phyloP scores from a whole-genome alignment of 768 basidiomycete genomes.

The Piloderma croceum region DNA sequence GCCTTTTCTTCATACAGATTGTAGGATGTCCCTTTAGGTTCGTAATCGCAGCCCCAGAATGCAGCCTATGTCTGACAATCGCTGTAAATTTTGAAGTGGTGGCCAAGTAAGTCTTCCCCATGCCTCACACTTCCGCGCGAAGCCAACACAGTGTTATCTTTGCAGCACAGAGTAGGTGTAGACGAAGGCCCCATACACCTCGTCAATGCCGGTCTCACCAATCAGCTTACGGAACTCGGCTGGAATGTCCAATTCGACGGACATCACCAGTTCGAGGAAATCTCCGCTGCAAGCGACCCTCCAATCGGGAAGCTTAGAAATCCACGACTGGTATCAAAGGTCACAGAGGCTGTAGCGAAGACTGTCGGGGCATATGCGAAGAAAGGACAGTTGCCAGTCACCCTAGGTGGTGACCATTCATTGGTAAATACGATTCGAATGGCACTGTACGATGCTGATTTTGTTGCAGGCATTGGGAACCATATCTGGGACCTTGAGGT shows the following conservation, averaged over 20 bases:
- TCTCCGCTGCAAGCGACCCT: constrained; percentile 58
- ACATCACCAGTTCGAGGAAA: constrained; percentile 82
- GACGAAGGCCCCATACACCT: constrained; percentile 87
- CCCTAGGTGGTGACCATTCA: constrained; percentile 95
- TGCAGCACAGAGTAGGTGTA: constrained; percentile 75
- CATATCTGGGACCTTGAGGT: constrained; percentile 83
- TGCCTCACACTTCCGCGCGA: too few species aligned
- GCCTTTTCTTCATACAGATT: too few species aligned
- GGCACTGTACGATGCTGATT: constrained; percentile 2
- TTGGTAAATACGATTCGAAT: too few species aligned
- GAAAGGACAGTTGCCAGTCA: constrained; percentile 80
- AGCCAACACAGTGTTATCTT: too few species aligned
- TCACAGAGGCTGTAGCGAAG: constrained; percentile 72
- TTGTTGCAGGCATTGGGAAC: constrained; percentile 77
- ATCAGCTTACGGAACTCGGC: constrained; percentile 71
- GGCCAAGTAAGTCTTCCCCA: too few species aligned
- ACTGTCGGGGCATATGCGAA: constrained; percentile 70
- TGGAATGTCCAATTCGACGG: constrained; percentile 91
- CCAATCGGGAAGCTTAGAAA: constrained; percentile 89
- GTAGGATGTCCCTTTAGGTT: too few species aligned
- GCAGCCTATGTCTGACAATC: too few species aligned
- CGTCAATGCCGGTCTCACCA: constrained; percentile 77
- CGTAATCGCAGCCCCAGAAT: too few species aligned
- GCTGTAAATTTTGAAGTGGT: too few species aligned
- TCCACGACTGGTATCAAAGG: constrained; percentile 79